These are phyloP conservation scores for Schizochytrium sp. DNA, from an alignment of 108 stramenopile genomes.

Conservation along the genomic window DNA sequence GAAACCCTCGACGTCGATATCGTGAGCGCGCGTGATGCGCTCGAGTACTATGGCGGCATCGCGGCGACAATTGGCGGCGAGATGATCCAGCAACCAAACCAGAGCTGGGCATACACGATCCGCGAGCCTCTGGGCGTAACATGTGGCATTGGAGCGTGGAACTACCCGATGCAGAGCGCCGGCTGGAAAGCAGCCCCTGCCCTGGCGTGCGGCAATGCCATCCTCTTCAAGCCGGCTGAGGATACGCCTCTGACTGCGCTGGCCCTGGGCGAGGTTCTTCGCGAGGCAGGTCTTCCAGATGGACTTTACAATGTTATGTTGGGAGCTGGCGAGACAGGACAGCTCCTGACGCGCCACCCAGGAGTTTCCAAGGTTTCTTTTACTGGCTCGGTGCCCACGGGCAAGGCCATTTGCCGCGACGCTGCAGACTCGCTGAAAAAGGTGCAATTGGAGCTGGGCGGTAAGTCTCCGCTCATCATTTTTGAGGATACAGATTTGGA, in stretches of 20 bases:
- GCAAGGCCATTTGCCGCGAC: conserved; percentile 36
- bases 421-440: conserved; percentile 38
- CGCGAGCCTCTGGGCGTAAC: conserved; percentile 28
- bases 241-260: conserved; percentile 45
- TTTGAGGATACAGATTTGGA: conserved; percentile 48
- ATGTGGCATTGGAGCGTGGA: conserved; percentile 32
- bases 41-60: conserved; percentile 23
- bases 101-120: background rate
- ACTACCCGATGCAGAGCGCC: conserved; percentile 25
- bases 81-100: background rate
- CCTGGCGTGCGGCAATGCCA: conserved; percentile 39
- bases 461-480: conserved; percentile 46
- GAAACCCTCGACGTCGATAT: conserved; percentile 9
- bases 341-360: conserved; percentile 17
- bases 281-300: conserved; percentile 40
- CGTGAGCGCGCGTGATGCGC: background rate
- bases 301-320: conserved; percentile 43
- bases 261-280: conserved; percentile 32
- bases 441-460: conserved; percentile 49
- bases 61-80: background rate
- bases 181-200: conserved; percentile 45
- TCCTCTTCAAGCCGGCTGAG: conserved; percentile 50
- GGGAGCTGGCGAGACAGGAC: conserved; percentile 34
- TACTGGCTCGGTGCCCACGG: conserved; percentile 41
- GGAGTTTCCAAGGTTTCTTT: conserved; percentile 40